Conservation (phyloP, 1,139 yeast genomes). For the Nematodospora anomalae region DNA sequence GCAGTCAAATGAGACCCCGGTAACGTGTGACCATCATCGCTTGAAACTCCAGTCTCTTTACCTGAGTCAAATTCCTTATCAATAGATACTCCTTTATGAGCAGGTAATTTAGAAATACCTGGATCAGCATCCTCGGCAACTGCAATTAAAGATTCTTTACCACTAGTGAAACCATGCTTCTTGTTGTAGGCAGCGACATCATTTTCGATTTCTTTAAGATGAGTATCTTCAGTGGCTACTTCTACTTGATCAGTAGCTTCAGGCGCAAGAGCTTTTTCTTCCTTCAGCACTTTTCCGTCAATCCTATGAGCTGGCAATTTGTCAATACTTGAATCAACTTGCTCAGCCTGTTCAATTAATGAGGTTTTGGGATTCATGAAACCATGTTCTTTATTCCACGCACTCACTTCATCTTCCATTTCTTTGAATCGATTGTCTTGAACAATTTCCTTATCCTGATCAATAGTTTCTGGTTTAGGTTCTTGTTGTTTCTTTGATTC, state of each 20-base stretch:
- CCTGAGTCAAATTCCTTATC: conserved; percentile 11
- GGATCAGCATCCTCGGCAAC: conserved; percentile 29
- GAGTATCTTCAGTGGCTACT: conserved; percentile 12
- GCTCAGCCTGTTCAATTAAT: conserved; percentile 31
- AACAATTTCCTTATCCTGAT: conserved; percentile 7
- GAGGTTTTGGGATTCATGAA: conserved; percentile 24
- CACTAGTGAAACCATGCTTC: conserved; percentile 27
- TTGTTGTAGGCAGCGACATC: conserved; percentile 30
- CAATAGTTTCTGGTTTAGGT: conserved; percentile 4
- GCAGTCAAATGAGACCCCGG: conserved; percentile 11
- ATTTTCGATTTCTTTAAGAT: conserved; percentile 19
- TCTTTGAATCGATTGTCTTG: conserved; percentile 11
- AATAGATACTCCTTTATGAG: conserved; percentile 17
- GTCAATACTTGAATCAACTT: conserved; percentile 22
- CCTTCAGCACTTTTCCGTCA: conserved; percentile 7
- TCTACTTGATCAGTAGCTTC: conserved; percentile 8
- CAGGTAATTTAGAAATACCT: conserved; percentile 18
- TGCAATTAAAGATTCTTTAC: conserved; percentile 28
- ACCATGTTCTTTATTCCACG: conserved; percentile 31
- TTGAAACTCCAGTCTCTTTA: conserved; percentile 4
- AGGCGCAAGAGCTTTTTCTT: conserved; percentile 6
- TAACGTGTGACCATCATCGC: conserved; percentile 12
- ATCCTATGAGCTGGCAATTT: conserved; percentile 18
- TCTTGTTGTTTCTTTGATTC: conserved; percentile 8
- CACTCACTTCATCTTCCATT: conserved; percentile 26